Evolutionary conservation across 2,329 filamentous ascomycete genomes (phyloP).

Genomic region (Calonectria montana): DNA sequence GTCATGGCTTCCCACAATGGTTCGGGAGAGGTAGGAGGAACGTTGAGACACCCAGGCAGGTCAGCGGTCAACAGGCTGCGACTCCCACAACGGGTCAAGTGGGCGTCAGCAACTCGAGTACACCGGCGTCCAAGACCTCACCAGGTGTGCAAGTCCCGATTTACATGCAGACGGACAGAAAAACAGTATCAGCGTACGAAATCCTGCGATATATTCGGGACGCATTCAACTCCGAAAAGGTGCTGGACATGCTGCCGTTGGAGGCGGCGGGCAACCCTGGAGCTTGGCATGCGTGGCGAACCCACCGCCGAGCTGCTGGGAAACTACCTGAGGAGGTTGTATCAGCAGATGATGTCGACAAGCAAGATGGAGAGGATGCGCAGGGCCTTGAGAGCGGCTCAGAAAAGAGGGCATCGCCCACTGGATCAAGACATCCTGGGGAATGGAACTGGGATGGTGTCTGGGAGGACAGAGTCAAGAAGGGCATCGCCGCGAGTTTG

Average conservation of each 20-base stretch:
- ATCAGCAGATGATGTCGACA: not conserved
- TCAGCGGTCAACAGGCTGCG: conserved; percentile 52
- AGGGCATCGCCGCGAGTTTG: conserved; percentile 79
- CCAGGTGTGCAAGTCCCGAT: conserved; percentile 44
- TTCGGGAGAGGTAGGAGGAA: conserved; percentile 72
- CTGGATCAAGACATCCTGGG: conserved; percentile 62
- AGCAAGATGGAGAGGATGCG: conserved; percentile 20
- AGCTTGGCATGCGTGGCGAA: conserved; percentile 93
- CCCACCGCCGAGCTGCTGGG: conserved; percentile 64
- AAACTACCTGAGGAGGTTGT: conserved; percentile 37
- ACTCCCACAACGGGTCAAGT: conserved; percentile 40
- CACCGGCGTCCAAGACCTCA: conserved; percentile 47
- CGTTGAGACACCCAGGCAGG: conserved; percentile 51
- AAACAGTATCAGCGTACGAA: conserved; percentile 68
- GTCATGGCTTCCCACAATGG: conserved; percentile 92
- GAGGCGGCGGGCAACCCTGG: conserved; percentile 89
- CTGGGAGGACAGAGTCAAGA: conserved; percentile 90
- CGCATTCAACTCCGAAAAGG: conserved; percentile 80
- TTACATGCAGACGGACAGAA: conserved; percentile 55
- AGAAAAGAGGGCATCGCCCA: conserved; percentile 18
- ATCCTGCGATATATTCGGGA: conserved; percentile 85
- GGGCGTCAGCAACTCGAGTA: conserved; percentile 38
- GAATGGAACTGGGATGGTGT: conserved; percentile 99
- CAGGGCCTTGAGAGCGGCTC: conserved; percentile 13
- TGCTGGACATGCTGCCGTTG: conserved; percentile 83